Evolutionary conservation across 306 rosid species (phyloP).

Genomic region (Prosopis cineraria): DNA sequence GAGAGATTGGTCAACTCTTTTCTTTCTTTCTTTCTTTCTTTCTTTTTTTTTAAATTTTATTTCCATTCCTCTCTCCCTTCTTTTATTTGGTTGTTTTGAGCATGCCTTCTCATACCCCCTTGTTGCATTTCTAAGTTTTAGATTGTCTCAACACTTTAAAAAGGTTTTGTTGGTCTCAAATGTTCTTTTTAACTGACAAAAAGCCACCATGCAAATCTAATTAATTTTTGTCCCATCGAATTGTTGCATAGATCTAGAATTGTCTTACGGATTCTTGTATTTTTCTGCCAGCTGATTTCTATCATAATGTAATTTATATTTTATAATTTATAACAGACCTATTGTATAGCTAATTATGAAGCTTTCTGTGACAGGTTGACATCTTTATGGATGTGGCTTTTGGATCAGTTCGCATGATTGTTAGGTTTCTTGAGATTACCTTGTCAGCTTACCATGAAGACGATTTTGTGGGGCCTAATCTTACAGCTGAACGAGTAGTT

Average conservation of each 20-base stretch:
- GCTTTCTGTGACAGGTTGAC: constrained; percentile 70
- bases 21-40: neutral
- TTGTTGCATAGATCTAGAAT: constrained; percentile 32
- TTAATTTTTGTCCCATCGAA: constrained; percentile 17
- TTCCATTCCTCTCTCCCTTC: neutral
- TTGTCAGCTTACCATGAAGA: constrained; percentile 52
- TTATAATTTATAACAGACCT: constrained; percentile 23
- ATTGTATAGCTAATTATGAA: constrained; percentile 40
- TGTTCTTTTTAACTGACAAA: neutral
- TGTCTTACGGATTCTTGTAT: constrained; percentile 25
- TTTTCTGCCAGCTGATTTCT: constrained; percentile 2
- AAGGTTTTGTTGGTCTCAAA: constrained; percentile 18
- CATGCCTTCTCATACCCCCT: neutral
- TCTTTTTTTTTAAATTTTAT: neutral
- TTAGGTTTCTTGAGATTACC: constrained; percentile 62
- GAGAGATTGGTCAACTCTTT: neutral
- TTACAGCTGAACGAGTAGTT: constrained; percentile 60
- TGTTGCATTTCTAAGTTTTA: neutral
- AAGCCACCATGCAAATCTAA: neutral
- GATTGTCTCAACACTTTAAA: neutral
- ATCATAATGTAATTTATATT: neutral
- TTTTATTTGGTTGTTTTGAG: neutral
- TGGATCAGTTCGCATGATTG: constrained; percentile 71
- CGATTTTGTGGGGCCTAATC: constrained; percentile 41
- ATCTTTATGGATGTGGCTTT: constrained; percentile 94